Percentiles rank a stretch among this genome's conserved stretches.
phyloP scores from a whole-genome alignment of 176 grass and related monocot species.

The Aegilops longissima region DNA sequence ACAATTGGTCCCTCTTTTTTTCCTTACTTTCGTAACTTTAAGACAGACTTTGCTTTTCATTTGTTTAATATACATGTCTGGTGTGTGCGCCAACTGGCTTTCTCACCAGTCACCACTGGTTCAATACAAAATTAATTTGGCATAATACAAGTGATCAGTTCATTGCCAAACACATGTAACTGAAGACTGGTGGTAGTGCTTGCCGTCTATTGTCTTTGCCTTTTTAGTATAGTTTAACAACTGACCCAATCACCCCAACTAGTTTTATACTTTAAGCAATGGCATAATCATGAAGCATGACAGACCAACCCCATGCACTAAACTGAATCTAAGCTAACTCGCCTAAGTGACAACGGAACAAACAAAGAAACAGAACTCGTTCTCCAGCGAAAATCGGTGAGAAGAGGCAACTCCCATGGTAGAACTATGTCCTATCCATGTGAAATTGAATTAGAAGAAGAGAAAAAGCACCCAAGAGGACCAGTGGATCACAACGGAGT shows the following conservation, averaged over 20 bases:
- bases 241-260: neutral
- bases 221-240: slow-evolving; percentile 15
- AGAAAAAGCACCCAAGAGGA: neutral
- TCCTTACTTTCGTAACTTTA: neutral
- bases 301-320: neutral
- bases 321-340: slow-evolving; percentile 2
- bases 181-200: neutral
- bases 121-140: neutral
- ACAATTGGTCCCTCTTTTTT: no score
- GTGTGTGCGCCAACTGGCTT: neutral
- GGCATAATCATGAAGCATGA: slow-evolving; percentile 10
- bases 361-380: neutral
- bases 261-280: slow-evolving; percentile 31
- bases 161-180: neutral
- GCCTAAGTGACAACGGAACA: neutral
- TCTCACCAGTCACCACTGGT: neutral
- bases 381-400: slow-evolving; percentile 2
- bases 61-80: neutral
- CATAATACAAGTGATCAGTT: neutral
- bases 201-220: slow-evolving; percentile 1
- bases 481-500: neutral
- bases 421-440: neutral
- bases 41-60: neutral
- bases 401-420: neutral
- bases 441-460: neutral